These are phyloP conservation scores for Ramichloridium luteum DNA, from an alignment of 2,329 filamentous ascomycete species.

Conservation along the genomic window DNA sequence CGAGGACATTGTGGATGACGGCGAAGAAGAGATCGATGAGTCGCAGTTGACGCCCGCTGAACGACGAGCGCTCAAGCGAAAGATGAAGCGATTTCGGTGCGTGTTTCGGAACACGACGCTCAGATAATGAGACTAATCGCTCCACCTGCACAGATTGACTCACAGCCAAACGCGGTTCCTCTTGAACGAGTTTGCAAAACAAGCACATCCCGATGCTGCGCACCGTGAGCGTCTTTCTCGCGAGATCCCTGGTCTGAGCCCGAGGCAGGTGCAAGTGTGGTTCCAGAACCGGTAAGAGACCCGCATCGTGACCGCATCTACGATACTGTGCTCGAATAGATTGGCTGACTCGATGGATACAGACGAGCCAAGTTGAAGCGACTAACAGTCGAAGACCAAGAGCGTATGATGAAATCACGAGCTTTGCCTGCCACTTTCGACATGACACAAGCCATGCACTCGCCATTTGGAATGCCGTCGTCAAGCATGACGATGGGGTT, in stretches of 20 bases:
- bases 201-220: slow-evolving; percentile 84
- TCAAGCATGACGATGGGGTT: no score
- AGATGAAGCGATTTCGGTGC: slow-evolving; percentile 68
- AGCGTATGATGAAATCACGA: slow-evolving; percentile 48
- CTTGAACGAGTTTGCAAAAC: slow-evolving; percentile 93
- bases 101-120: no score
- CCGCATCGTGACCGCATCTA: slow-evolving; percentile 2
- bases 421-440: slow-evolving; percentile 49
- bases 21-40: slow-evolving; percentile 17
- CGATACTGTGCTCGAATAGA: not conserved
- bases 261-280: slow-evolving; percentile 93
- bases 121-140: no score
- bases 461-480: slow-evolving; percentile 42
- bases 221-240: slow-evolving; percentile 76
- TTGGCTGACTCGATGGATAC: slow-evolving; percentile 7
- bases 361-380: slow-evolving; percentile 52
- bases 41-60: slow-evolving; percentile 34
- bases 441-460: slow-evolving; percentile 46
- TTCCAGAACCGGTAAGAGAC: slow-evolving; percentile 80
- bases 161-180: slow-evolving; percentile 95
- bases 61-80: slow-evolving; percentile 37
- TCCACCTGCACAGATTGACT: slow-evolving; percentile 55
- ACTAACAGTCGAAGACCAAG: slow-evolving; percentile 48
- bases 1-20: slow-evolving; percentile 16
- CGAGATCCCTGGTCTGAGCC: slow-evolving; percentile 83